Evolutionary conservation across 805 yeast species (phyloP).

Genomic region (Teunomyces funiuensis): DNA sequence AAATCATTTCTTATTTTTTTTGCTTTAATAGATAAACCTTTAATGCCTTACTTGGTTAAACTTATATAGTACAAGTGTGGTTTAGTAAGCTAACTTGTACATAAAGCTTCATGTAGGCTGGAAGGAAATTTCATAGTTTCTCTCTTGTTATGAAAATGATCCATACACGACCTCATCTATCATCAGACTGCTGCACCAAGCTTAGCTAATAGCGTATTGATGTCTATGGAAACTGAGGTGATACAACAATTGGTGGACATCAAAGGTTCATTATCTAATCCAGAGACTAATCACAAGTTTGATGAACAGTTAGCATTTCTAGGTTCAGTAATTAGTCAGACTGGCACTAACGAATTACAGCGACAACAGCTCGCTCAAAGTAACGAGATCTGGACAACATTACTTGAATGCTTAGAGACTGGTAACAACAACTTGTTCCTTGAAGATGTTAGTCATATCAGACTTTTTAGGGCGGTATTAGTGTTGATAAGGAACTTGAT

Average conservation of each 20-base stretch:
- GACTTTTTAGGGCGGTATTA: slow-evolving; percentile 48
- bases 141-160: neutral
- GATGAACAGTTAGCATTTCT: slow-evolving; percentile 3
- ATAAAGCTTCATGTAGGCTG: too few relatives aligned
- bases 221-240: neutral
- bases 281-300: neutral
- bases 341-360: neutral
- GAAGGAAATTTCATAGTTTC: too few relatives aligned
- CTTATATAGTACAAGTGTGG: neutral
- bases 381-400: slow-evolving; percentile 1
- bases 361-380: neutral
- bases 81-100: too few relatives aligned
- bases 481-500: slow-evolving; percentile 51
- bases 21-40: neutral
- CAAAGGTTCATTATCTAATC: neutral
- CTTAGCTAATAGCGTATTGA: neutral
- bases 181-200: neutral
- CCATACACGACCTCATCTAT: neutral
- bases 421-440: neutral
- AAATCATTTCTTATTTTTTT: slow-evolving; percentile 6
- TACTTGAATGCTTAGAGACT: neutral
- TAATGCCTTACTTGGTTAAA: neutral
- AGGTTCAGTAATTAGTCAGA: neutral
- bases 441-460: slow-evolving; percentile 10
- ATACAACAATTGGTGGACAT: neutral